Percentiles rank a stretch among this genome's conserved stretches.
Conservation (phyloP, 2,329 filamentous ascomycete genomes). For the Trichoderma citrinoviride region DNA sequence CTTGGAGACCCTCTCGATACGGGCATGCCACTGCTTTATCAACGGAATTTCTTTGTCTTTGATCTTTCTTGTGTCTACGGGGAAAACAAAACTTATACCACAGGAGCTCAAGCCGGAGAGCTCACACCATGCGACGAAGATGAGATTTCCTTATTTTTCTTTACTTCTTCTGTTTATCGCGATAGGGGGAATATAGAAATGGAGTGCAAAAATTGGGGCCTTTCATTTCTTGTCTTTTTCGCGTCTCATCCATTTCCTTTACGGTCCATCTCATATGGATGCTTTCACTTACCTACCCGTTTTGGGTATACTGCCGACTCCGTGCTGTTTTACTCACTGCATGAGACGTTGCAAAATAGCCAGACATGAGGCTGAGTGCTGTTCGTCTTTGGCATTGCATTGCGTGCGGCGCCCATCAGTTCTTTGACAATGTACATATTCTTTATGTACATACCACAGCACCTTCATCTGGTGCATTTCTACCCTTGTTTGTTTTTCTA, state of each 20-base stretch:
- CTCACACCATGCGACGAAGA: slow-evolving; percentile 4
- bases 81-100: slow-evolving; percentile 5
- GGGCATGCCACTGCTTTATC: background rate
- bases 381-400: slow-evolving; percentile 10
- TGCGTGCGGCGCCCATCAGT: background rate
- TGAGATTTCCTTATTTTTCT: background rate
- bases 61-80: background rate
- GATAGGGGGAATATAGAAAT: background rate
- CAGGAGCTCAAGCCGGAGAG: slow-evolving; percentile 8
- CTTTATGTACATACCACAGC: slow-evolving; percentile 2
- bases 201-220: slow-evolving; percentile 13
- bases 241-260: background rate
- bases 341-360: background rate
- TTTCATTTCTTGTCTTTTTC: background rate
- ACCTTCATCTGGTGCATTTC: background rate
- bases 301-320: background rate
- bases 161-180: background rate
- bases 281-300: background rate
- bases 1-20: background rate
- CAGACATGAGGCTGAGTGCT: background rate
- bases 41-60: background rate
- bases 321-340: background rate
- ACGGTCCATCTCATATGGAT: background rate
- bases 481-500: background rate
- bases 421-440: background rate